Evolutionary conservation across 2,329 filamentous ascomycete genomes (phyloP), one percentile per base, ranked within the genome.

Genomic region (Rhynchosporium agropyri): DNA sequence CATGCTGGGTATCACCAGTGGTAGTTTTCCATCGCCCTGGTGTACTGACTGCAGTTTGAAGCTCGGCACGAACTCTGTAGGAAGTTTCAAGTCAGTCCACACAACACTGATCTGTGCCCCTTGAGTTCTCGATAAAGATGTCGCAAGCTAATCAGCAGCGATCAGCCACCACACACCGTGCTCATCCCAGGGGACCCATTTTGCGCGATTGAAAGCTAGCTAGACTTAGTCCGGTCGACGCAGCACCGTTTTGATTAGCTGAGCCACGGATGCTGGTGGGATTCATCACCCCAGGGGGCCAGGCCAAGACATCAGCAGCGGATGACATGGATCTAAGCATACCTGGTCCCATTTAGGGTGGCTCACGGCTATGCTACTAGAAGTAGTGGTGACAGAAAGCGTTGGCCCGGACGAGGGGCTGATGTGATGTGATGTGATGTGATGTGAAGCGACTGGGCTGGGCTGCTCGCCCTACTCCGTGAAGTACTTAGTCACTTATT

Each of bases 151-250:
- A 54, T 54, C 36, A 53, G 49, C 49, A 36, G 15, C 33, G 50
- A 40, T 54, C 33, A 54, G 38, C 51, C 38, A 33, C 50, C 50
- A 54, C 51, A 54, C 51, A 42, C 51, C 51, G 33, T 54, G 51
- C 51, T 54, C 20, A 54, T 54, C 51, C 51, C 51, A 40, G 51
- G 42, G 2, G 36, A 15, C 51, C 51, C 51, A 54, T 40, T 42
- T 54, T 40, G 51, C 50, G 33, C 51, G 36, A 54, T 36, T 28
- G 51, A 10, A n/a, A 28, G 33, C 51, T 42, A 29, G 38, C 51
- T 40, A 54, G 40, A 20, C 33, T 40, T 54, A n/a, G 10, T 43
- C 40, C 40, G 40, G 20, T 36, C 36, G 51, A 36, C 51, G 36
- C 51, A 36, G 36, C 51, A 33, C 36, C 51, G 33, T 40, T 53